Base-by-base conservation (phyloP, 176 grass and related monocot genomes). In the Zoysia japonica region DNA sequence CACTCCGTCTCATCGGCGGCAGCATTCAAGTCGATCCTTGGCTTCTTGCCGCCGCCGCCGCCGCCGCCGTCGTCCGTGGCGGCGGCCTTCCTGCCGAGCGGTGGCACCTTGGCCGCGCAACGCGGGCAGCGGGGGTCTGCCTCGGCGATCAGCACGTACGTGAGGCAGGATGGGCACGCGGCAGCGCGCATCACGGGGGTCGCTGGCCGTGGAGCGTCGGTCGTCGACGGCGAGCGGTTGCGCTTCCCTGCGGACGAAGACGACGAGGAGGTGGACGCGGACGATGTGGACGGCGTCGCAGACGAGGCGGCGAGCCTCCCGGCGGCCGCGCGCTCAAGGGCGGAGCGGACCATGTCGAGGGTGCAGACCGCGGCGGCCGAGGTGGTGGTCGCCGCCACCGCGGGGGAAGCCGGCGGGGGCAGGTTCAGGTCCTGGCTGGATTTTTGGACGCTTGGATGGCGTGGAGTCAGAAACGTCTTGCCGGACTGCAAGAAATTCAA, bases 91-190 rank as follows among this genome's bases (percentile, higher is more conserved):
- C 15, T 11, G 17, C 12, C 5, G 36, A 87, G 85, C 84, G 78
- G 79, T 3, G 91, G 81, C 35, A 93, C 88, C 37, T 20, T 84
- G 11, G 76, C 16, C 6, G 81, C 16, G 67, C 91, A 93, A 3
- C 91, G 91, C 41, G 91, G 91, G 88, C 91, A 93, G 6, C 80
- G 60, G 0, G 88, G 91, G 71, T 90, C 68, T 0, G 5, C 66
- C 42, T 80, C 80, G n/a, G 79, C 44, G 71, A 90, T 85, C 65
- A 93, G 88, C 76, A 93, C 91, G 47, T 93, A 93, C 0, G 85
- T 90, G 46, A 93, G 88, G 88, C 91, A 93, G 71, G 88, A 78
- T 14, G 88, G 62, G 71, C 91, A 93, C 2, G 88, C 88, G 44
- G 91, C 67, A 4, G 79, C 84, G 17, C 77, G 59, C 87, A 87